These are phyloP conservation scores for Penicillium sp. DNA, from an alignment of 2,329 filamentous ascomycete genomes.

Conservation along the genomic window DNA sequence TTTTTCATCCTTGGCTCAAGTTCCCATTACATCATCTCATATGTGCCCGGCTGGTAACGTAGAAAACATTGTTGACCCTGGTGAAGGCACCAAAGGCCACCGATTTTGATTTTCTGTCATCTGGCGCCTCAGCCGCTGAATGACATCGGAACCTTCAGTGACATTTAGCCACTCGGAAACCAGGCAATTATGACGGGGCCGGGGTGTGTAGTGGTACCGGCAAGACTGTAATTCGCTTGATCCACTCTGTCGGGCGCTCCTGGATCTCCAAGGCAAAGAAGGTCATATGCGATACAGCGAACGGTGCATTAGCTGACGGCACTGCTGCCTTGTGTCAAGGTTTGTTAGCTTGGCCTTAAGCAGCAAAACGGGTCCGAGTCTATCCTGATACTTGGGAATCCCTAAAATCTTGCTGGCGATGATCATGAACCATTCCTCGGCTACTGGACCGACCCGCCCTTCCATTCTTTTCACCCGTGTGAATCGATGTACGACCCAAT, in stretches of 20 bases:
- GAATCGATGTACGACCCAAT: slow-evolving; percentile 12
- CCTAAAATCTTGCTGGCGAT: neutral
- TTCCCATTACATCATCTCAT: neutral
- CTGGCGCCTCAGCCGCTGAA: slow-evolving; percentile 15
- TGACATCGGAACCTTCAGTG: neutral
- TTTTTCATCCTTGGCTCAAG: neutral
- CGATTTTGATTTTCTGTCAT: slow-evolving; percentile 9
- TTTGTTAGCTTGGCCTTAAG: slow-evolving; percentile 21
- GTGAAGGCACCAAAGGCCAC: neutral
- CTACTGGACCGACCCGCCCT: slow-evolving; percentile 21
- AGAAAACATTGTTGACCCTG: neutral
- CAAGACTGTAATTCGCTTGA: slow-evolving; percentile 15
- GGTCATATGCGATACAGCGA: slow-evolving; percentile 19
- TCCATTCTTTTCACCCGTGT: slow-evolving; percentile 7
- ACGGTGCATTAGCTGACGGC: slow-evolving; percentile 21
- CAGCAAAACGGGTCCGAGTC: slow-evolving; percentile 13
- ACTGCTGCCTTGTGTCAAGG: slow-evolving; percentile 18
- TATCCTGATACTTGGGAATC: slow-evolving; percentile 19
- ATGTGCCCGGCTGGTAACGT: neutral
- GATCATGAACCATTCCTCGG: slow-evolving; percentile 21
- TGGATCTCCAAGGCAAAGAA: slow-evolving; percentile 19
- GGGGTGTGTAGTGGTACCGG: slow-evolving; percentile 8
- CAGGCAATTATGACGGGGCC: too few relatives aligned
- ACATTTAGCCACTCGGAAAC: neutral
- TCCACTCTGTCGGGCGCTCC: slow-evolving; percentile 25